Conservation (phyloP, 495 filamentous ascomycete species). For the Extremus antarcticus region DNA sequence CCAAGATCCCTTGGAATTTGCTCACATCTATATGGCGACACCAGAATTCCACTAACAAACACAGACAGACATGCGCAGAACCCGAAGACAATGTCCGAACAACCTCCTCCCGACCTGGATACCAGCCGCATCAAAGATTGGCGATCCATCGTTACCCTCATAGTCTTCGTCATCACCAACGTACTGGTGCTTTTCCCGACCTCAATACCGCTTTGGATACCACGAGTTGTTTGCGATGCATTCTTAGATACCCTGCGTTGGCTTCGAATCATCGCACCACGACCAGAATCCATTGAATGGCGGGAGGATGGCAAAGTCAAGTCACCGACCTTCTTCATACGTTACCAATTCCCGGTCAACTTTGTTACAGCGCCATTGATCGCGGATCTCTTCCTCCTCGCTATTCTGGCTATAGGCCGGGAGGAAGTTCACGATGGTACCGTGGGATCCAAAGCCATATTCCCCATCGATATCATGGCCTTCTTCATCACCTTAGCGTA, state of each 20-base stretch:
- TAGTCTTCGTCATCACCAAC: slow-evolving; percentile 58
- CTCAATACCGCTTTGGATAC: slow-evolving; percentile 46
- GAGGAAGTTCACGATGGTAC: slow-evolving; percentile 53
- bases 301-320: slow-evolving; percentile 9
- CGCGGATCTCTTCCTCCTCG: slow-evolving; percentile 54
- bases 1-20: too few species aligned
- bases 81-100: not conserved
- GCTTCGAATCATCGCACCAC: slow-evolving; percentile 33
- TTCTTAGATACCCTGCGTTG: slow-evolving; percentile 34
- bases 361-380: slow-evolving; percentile 55
- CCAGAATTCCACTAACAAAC: too few species aligned
- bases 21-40: too few species aligned
- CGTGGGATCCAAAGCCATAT: slow-evolving; percentile 47
- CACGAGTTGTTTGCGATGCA: slow-evolving; percentile 36
- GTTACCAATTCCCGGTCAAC: slow-evolving; percentile 48
- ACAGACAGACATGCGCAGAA: too few species aligned
- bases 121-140: slow-evolving; percentile 44
- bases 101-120: slow-evolving; percentile 24
- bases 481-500: slow-evolving; percentile 62
- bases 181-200: slow-evolving; percentile 54
- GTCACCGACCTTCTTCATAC: slow-evolving; percentile 27
- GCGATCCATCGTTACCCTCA: slow-evolving; percentile 52
- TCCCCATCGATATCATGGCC: slow-evolving; percentile 52
- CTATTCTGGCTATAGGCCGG: slow-evolving; percentile 49
- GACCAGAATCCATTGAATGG: not conserved